These are phyloP conservation scores for Elsinoe fawcettii DNA, from an alignment of 2,329 filamentous ascomycete species.

Conservation along the genomic window DNA sequence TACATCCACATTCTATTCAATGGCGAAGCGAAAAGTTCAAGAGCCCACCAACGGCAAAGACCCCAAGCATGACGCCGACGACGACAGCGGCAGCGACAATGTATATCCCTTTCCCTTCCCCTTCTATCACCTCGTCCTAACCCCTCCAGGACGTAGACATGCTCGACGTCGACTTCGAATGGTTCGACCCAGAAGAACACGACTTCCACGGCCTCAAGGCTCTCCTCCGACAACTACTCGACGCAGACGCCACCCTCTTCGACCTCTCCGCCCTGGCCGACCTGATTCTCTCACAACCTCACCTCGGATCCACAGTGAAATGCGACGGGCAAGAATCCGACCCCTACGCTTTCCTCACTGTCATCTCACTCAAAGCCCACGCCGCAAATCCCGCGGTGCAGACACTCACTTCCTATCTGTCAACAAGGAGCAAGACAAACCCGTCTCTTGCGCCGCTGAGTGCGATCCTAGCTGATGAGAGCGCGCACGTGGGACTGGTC, in stretches of 20 bases:
- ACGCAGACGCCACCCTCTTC: slow-evolving; percentile 76
- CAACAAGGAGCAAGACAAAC: slow-evolving; percentile 45
- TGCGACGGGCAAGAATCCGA: slow-evolving; percentile 92
- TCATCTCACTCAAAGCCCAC: slow-evolving; percentile 74
- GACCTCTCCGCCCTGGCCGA: slow-evolving; percentile 82
- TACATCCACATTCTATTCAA: slow-evolving; percentile 20
- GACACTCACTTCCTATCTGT: slow-evolving; percentile 64
- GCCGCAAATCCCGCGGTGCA: slow-evolving; percentile 63
- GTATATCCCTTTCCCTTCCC: slow-evolving; percentile 15
- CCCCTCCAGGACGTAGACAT: slow-evolving; percentile 69
- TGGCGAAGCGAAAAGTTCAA: slow-evolving; percentile 46
- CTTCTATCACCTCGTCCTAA: slow-evolving; percentile 8
- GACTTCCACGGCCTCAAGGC: slow-evolving; percentile 95
- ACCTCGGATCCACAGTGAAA: slow-evolving; percentile 90
- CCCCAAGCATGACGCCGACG: slow-evolving; percentile 35
- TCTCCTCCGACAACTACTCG: slow-evolving; percentile 83
- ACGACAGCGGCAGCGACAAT: slow-evolving; percentile 29
- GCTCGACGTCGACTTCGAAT: slow-evolving; percentile 95
- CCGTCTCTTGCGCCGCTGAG: slow-evolving; percentile 45
- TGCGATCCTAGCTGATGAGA: slow-evolving; percentile 31
- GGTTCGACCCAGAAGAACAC: slow-evolving; percentile 89
- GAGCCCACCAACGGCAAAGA: slow-evolving; percentile 36
- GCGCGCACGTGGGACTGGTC: slow-evolving; percentile 65
- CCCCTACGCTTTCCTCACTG: slow-evolving; percentile 85
- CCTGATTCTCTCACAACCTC: slow-evolving; percentile 75